Evolutionary conservation across 768 basidiomycete species (phyloP).

Genomic region (Naganishia kalamii): DNA sequence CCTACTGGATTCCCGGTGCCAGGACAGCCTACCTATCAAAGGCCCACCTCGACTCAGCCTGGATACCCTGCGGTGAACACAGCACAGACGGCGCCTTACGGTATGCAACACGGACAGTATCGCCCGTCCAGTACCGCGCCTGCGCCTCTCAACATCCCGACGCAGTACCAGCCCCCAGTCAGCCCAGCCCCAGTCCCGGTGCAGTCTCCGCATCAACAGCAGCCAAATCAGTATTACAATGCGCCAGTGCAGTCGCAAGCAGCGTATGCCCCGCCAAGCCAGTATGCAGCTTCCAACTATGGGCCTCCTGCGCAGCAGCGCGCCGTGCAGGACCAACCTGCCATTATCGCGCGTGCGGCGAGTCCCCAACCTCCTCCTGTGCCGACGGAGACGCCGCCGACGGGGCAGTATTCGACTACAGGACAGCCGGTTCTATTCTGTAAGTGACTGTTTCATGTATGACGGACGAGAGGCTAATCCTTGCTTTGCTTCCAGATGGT

Average conservation of each 20-base stretch:
- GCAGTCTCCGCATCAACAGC: background rate
- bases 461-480: background rate
- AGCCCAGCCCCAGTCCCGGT: slow-evolving; percentile 15
- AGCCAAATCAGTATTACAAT: slow-evolving; percentile 9
- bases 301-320: slow-evolving; percentile 41
- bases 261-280: background rate
- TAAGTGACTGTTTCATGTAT: slow-evolving; percentile 46
- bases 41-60: background rate
- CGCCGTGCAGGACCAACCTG: background rate
- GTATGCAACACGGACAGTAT: background rate
- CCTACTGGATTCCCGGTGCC: slow-evolving; percentile 1
- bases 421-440: slow-evolving; percentile 81
- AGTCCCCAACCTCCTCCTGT: slow-evolving; percentile 42
- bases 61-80: background rate
- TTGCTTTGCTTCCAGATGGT: slow-evolving; percentile 7
- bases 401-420: slow-evolving; percentile 72
- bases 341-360: slow-evolving; percentile 25
- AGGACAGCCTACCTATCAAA: background rate
- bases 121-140: slow-evolving; percentile 8
- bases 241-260: slow-evolving; percentile 25
- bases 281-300: slow-evolving; percentile 38
- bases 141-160: background rate
- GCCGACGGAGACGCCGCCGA: slow-evolving; percentile 52
- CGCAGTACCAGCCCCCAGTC: background rate
- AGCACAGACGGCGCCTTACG: background rate